phyloP scores from a whole-genome alignment of 2,329 filamentous ascomycete species.

The Nemania bipapillata region DNA sequence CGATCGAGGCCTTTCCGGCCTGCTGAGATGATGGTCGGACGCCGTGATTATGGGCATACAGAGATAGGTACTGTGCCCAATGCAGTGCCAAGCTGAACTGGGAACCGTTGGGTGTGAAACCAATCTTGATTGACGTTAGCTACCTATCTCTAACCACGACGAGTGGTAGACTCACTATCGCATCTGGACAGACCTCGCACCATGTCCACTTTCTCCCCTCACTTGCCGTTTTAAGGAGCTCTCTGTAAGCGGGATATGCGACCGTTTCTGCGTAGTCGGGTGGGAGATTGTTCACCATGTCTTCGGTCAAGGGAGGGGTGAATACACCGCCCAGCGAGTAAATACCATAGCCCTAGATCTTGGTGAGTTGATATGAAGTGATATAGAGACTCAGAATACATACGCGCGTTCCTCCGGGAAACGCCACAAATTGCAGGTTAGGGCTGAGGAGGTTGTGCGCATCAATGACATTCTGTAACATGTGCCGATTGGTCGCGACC shows the following conservation, averaged over 20 bases:
- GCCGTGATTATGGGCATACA: constrained; percentile 50
- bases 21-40: constrained; percentile 4
- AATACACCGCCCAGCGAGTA: constrained; percentile 52
- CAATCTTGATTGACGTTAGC: constrained; percentile 37
- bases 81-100: constrained; percentile 53
- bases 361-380: neutral
- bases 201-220: constrained; percentile 52
- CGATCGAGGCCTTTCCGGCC: constrained; percentile 7
- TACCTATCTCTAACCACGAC: neutral
- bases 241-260: constrained; percentile 51
- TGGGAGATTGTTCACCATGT: constrained; percentile 51
- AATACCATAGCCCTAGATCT: constrained; percentile 54
- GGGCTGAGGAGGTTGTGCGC: constrained; percentile 44
- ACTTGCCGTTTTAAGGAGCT: constrained; percentile 49
- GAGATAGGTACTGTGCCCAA: constrained; percentile 56
- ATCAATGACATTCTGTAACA: constrained; percentile 49
- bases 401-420: constrained; percentile 53
- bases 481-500: constrained; percentile 46
- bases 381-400: neutral
- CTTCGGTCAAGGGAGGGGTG: constrained; percentile 49
- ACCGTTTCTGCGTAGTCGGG: constrained; percentile 52
- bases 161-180: constrained; percentile 44
- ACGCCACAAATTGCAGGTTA: constrained; percentile 50
- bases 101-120: constrained; percentile 55
- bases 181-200: constrained; percentile 55